Evolutionary conservation across 1,284 basidiomycete genomes (phyloP).

Genomic region (Dichomitus squalens): DNA sequence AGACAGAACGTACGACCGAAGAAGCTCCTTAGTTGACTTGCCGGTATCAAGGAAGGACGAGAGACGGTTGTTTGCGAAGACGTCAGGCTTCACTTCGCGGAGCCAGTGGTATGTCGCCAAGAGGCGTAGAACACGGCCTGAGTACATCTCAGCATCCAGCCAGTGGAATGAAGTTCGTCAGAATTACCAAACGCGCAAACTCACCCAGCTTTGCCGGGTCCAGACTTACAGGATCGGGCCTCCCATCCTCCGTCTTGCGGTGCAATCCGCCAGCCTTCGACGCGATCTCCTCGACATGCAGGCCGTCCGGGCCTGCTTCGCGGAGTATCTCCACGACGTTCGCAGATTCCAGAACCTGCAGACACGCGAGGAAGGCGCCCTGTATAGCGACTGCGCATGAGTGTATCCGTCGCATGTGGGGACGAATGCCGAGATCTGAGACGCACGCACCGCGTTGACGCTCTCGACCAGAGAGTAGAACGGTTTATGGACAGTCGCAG

Average conservation of each 20-base stretch:
- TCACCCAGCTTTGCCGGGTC: slow-evolving; percentile 6
- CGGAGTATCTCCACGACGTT: slow-evolving; percentile 36
- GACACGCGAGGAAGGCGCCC: slow-evolving; percentile 10
- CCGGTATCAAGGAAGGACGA: slow-evolving; percentile 54
- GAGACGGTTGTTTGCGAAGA: slow-evolving; percentile 35
- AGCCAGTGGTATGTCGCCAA: slow-evolving; percentile 34
- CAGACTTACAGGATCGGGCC: slow-evolving; percentile 3
- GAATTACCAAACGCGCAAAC: too few relatives aligned
- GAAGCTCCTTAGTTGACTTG: slow-evolving; percentile 44
- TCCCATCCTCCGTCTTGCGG: too few relatives aligned
- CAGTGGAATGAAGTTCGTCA: background rate
- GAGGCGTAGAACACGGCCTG: slow-evolving; percentile 32
- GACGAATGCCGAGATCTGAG: background rate
- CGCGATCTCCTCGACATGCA: slow-evolving; percentile 28
- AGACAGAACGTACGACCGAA: slow-evolving; percentile 35
- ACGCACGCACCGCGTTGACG: slow-evolving; percentile 9
- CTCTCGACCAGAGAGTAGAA: slow-evolving; percentile 17
- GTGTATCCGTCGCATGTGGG: too few relatives aligned
- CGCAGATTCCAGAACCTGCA: slow-evolving; percentile 11
- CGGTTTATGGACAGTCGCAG: slow-evolving; percentile 50
- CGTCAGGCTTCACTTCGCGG: slow-evolving; percentile 32
- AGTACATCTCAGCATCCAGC: background rate
- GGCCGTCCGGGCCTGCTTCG: slow-evolving; percentile 36
- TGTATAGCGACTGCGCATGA: too few relatives aligned
- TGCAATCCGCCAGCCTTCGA: slow-evolving; percentile 19